Percentiles rank a stretch among this genome's conserved stretches.
Conservation (phyloP, 495 filamentous ascomycete species). For the Trichoderma orchidacearum region DNA sequence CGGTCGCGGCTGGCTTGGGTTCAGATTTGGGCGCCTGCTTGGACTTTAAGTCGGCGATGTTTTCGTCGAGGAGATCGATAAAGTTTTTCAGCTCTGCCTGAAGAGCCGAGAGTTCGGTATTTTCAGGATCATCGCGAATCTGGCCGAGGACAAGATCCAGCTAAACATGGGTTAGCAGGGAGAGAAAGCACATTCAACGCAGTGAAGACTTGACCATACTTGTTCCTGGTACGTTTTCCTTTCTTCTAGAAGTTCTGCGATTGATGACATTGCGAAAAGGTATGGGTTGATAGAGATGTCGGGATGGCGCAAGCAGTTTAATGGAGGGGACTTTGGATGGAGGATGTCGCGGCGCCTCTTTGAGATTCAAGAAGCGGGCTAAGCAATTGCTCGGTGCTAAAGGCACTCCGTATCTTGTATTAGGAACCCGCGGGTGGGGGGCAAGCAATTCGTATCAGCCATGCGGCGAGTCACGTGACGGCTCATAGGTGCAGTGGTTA, state of each 20-base stretch:
- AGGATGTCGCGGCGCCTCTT: not conserved
- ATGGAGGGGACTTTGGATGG: not conserved
- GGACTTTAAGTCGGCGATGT: slow-evolving; percentile 68
- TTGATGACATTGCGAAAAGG: slow-evolving; percentile 6
- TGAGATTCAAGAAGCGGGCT: not conserved
- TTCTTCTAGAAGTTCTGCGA: slow-evolving; percentile 56
- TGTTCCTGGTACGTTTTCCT: slow-evolving; percentile 73
- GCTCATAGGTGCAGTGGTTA: not conserved
- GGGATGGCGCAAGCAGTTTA: too few relatives aligned
- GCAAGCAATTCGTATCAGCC: not conserved
- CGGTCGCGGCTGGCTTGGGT: slow-evolving; percentile 22
- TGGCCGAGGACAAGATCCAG: slow-evolving; percentile 66
- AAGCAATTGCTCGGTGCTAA: not conserved
- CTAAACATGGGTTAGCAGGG: slow-evolving; percentile 24
- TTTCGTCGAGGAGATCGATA: slow-evolving; percentile 62
- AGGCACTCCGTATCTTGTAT: not conserved
- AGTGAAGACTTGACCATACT: slow-evolving; percentile 28
- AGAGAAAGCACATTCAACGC: not conserved
- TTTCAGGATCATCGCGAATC: slow-evolving; percentile 73
- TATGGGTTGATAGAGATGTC: too few relatives aligned
- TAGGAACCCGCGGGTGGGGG: not conserved
- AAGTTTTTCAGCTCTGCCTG: slow-evolving; percentile 73
- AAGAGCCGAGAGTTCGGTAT: slow-evolving; percentile 65
- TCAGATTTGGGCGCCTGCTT: slow-evolving; percentile 31
- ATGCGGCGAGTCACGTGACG: not conserved